A percentile compares a stretch with the other conserved stretches of the same genome.
Conservation (phyloP, 2,329 filamentous ascomycete genomes). For the Aspergillus nomiae region DNA sequence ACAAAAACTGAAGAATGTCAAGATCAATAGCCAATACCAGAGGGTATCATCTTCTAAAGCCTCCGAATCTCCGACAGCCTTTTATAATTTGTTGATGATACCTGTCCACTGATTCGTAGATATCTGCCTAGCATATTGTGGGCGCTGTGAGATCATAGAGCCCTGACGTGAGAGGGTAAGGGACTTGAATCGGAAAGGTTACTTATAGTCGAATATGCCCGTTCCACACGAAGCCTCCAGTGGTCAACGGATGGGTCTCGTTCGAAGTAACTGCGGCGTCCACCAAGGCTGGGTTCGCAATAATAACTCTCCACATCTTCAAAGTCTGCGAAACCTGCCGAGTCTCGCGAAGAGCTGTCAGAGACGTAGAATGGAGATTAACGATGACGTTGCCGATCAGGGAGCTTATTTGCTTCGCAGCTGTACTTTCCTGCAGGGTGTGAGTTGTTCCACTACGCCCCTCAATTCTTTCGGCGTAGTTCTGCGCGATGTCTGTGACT, state of each 20-base stretch:
- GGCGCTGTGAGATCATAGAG: background rate
- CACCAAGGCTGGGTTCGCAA: conserved; percentile 17
- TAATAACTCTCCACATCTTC: conserved; percentile 12
- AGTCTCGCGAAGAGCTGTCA: conserved; percentile 8
- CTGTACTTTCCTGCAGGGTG: conserved; percentile 6
- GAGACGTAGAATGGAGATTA: conserved; percentile 24
- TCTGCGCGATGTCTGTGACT: conserved; percentile 20
- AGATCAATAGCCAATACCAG: background rate
- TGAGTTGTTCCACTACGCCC: background rate
- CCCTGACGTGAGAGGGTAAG: background rate
- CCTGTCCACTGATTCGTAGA: background rate
- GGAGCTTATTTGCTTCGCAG: conserved; percentile 18
- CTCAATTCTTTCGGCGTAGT: conserved; percentile 15
- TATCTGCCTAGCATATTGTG: background rate
- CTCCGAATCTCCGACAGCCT: background rate
- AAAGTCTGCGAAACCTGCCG: conserved; percentile 21
- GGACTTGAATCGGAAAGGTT: background rate
- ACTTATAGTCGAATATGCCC: background rate
- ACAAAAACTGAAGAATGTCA: too few relatives aligned
- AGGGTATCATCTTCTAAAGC: background rate
- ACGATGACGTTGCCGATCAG: conserved; percentile 26
- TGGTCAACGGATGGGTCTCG: conserved; percentile 14
- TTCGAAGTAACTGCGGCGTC: conserved; percentile 28
- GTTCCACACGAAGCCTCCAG: conserved; percentile 9
- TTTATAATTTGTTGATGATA: background rate